Evolutionary conservation across 2,329 filamentous ascomycete species (phyloP), one percentile per base, ranked within the genome.

Genomic region (Clarireedia sp.): DNA sequence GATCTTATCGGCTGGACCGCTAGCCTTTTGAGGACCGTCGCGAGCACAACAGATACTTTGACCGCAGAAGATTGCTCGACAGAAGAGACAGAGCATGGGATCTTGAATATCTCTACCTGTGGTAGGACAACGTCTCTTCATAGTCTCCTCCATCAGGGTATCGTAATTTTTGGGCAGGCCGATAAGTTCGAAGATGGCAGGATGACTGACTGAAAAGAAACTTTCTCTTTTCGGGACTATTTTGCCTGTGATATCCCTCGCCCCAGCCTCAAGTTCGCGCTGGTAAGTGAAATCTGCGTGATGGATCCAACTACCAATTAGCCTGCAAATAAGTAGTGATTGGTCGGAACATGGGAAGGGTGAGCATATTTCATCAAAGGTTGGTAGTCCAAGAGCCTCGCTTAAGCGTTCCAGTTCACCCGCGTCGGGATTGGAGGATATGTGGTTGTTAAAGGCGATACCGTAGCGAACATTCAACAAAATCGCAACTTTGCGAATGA

Each of bases 1-100:
- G 58, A 89, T 80, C 60, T 78, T 73, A 51, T 69, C 61, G 6
- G 68, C 65, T 52, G 73, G 74, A 45, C 73, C 66, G 45, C 40
- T 56, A n/a, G 24, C 23, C 37, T 69, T 55, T 70, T 66, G 16
- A 68, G 69, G 41, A 64, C 70, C 62, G 57, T 82, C 77, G 64
- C 83, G 84, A 67, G 89, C 82, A 69, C 94, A 99, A 73, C 94
- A 99, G 47, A 91, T 86, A 46, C 87, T 90, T 74, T 99, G 94
- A 9, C 87, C 90, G 72, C 94, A 99, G 71, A 96, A 92, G 41
- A 99, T 89, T n/a, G 91, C 90, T 36, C 94, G 92, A 68, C 94
- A 99, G 73, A 96, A 90, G 40, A 99, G 79, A 67, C 94, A 99
- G 38, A 99, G 82, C 61, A 87, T 89, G 0, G 94, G 90, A 70